phyloP scores from a whole-genome alignment of 2,329 filamentous ascomycete species.

The Furcasterigmium furcatum region DNA sequence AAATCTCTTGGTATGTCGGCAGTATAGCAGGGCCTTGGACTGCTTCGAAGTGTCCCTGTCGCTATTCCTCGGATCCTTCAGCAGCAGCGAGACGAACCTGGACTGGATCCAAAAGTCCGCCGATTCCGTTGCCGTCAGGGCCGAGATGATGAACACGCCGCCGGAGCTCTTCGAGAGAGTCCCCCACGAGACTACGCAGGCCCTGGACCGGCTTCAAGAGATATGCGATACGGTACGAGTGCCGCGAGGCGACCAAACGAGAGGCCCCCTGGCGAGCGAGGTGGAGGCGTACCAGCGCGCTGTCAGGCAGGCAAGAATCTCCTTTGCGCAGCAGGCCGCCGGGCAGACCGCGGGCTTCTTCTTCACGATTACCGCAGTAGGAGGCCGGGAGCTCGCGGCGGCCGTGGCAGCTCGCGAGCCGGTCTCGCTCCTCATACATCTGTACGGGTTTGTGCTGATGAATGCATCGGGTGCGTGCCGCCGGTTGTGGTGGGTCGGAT shows the following conservation, averaged over 20 bases:
- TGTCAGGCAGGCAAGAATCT: conserved; percentile 11
- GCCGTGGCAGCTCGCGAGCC: conserved; percentile 26
- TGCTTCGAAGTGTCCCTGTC: conserved; percentile 1
- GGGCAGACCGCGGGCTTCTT: conserved; percentile 23
- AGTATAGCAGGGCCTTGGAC: conserved; percentile 1
- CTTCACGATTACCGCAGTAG: conserved; percentile 23
- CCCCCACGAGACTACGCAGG: neutral
- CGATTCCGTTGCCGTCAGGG: neutral
- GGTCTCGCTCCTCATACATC: conserved; percentile 28
- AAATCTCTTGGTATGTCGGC: neutral
- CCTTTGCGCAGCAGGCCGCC: conserved; percentile 20
- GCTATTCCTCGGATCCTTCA: conserved; percentile 3
- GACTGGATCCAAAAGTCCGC: neutral
- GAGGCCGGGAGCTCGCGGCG: conserved; percentile 23
- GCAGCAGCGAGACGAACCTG: neutral
- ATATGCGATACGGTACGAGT: neutral
- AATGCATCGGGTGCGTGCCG: conserved; percentile 4
- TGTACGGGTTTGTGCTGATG: conserved; percentile 33
- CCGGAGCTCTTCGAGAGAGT: neutral
- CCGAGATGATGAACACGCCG: neutral
- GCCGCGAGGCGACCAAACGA: neutral
- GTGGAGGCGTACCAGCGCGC: neutral
- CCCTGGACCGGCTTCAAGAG: neutral
- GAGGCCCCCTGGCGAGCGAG: neutral
- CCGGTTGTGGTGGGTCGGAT: neutral